phyloP scores from a whole-genome alignment of 345 rosid genomes.

The Zanthoxylum bungeanum region DNA sequence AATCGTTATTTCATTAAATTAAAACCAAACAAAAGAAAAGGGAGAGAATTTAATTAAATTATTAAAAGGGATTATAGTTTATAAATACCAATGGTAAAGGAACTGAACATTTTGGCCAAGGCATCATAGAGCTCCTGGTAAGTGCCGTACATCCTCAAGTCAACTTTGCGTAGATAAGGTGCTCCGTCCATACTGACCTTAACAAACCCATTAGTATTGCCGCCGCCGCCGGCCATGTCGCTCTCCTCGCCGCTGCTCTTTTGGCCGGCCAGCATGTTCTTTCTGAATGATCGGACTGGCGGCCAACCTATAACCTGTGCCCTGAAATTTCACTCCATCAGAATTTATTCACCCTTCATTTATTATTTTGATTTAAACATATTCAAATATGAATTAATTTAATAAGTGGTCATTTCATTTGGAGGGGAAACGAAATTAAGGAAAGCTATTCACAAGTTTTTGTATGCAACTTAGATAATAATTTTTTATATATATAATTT shows the following conservation, averaged over 20 bases:
- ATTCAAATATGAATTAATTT: not conserved
- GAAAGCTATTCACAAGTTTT: too few species aligned
- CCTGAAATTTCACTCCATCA: conserved; percentile 33
- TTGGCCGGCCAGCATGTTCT: conserved; percentile 56
- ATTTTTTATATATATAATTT: too few species aligned
- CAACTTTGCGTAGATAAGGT: conserved; percentile 89
- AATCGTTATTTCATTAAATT: too few species aligned
- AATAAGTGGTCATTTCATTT: not conserved
- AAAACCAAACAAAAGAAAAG: too few species aligned
- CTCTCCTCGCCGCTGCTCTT: conserved; percentile 33
- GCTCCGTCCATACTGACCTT: conserved; percentile 97
- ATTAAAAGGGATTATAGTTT: not conserved
- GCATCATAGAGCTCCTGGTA: conserved; percentile 70
- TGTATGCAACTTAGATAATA: too few species aligned
- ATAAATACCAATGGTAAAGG: conserved; percentile 64
- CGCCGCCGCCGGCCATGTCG: conserved; percentile 21
- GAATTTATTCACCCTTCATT: not conserved
- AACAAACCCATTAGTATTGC: conserved; percentile 44
- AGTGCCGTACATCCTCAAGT: conserved; percentile 63
- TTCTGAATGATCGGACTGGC: conserved; percentile 80
- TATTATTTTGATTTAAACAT: not conserved
- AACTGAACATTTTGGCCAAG: conserved; percentile 67
- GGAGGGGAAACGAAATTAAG: not conserved
- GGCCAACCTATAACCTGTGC: conserved; percentile 98
- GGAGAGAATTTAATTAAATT: not conserved